Evolutionary conservation across 2,329 filamentous ascomycete genomes (phyloP).

Genomic region (Venturia asperata): DNA sequence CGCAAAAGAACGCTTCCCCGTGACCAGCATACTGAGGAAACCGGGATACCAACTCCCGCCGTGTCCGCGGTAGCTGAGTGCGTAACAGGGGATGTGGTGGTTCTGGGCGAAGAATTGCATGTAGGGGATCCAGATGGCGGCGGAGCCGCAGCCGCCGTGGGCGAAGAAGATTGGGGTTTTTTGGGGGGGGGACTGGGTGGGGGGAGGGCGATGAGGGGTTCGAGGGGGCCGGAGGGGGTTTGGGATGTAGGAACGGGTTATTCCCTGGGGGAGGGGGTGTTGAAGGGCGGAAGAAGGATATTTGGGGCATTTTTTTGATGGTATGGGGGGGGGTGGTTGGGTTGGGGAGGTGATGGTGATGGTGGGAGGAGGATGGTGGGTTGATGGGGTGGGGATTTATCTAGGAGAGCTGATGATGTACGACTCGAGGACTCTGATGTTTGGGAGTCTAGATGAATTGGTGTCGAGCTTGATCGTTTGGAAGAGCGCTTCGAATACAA

Average conservation of each 20-base stretch:
- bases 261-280: slow-evolving; percentile 33
- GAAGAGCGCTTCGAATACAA: background rate
- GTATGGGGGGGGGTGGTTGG: background rate
- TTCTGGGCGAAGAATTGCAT: slow-evolving; percentile 42
- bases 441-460: no score
- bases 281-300: slow-evolving; percentile 14
- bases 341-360: no score
- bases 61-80: slow-evolving; percentile 45
- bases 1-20: slow-evolving; percentile 37
- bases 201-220: slow-evolving; percentile 42
- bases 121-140: slow-evolving; percentile 48
- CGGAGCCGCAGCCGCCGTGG: slow-evolving; percentile 50
- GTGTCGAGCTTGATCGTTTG: background rate
- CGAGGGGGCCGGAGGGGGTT: slow-evolving; percentile 42
- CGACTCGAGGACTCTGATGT: background rate
- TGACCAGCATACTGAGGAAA: slow-evolving; percentile 44
- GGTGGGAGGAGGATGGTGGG: no score
- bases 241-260: slow-evolving; percentile 40
- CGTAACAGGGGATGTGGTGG: slow-evolving; percentile 44
- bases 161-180: slow-evolving; percentile 42
- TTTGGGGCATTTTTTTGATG: slow-evolving; percentile 6
- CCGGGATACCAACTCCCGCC: slow-evolving; percentile 40
- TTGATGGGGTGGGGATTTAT: no score
- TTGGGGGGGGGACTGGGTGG: background rate
- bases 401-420: no score